Base-by-base conservation (phyloP, 495 filamentous ascomycete species). In the Daldinia concentrica region DNA sequence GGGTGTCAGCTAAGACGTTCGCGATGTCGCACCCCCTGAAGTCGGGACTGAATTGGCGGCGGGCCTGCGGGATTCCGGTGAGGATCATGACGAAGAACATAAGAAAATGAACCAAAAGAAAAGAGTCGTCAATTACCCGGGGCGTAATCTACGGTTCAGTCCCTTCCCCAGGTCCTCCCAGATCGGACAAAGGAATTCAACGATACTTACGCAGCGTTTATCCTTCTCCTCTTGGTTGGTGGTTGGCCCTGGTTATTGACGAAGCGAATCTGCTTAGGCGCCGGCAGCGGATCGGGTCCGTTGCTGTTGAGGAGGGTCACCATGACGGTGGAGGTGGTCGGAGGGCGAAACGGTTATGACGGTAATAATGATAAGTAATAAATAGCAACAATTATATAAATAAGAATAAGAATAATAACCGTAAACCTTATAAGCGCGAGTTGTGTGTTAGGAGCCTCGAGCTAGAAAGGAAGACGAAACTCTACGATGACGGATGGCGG, bases 231-330 rank as follows among this genome's bases (percentile, higher is more conserved):
- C 79, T 94, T 94, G 52, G 90, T 90, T 68, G 92, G 90, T 54
- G 91, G 92, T 69, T 92, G 90, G 66, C 91, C 92, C 79, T 93
- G 90, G 73, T 91, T 93, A 62, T 91, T 89, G 69, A 94, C 90
- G 78, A 94, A 94, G 71, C 92, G 88, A 59, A 94, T 92, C 78
- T 84, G 82, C 76, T 86, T 86, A 29, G 78, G 83, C 27, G 82
- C 78, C 52, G 83, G 84, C 48, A 84, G 69, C 66, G 74, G 68
- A 55, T 77, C 76, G 22, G 64, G 60, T 8, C 71, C 76, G 74
- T 64, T 58, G 77, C 73, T 76, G 66, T 79, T 82, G 62, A 80
- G 77, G 64, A 81, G 76, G 34, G 79, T 77, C 43, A 78, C 78
- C 82, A 85, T 85, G 37, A 17, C 32, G 51, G 22, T 15, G 55